Evolutionary conservation across 2,329 filamentous ascomycete genomes (phyloP).

Genomic region (Whalleya microplaca): DNA sequence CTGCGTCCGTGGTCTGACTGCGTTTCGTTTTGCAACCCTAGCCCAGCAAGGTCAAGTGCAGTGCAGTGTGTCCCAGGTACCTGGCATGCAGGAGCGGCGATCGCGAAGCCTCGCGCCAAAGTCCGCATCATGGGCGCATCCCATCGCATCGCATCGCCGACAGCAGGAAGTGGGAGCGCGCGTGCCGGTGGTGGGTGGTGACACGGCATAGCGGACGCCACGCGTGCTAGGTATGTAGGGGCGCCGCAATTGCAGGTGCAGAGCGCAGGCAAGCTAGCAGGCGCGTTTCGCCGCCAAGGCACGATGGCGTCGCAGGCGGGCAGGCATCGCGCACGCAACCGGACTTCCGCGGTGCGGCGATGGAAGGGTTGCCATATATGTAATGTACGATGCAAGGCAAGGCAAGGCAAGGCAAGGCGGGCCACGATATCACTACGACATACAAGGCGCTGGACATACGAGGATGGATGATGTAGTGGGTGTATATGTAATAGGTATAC

Average conservation of each 20-base stretch:
- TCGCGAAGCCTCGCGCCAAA: conserved; percentile 12
- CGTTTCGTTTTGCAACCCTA: background rate
- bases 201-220: conserved; percentile 23
- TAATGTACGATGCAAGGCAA: background rate
- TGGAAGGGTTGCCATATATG: background rate
- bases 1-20: background rate
- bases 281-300: too few relatives aligned
- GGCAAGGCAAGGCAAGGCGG: conserved; percentile 12
- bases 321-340: background rate
- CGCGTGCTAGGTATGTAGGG: conserved; percentile 6
- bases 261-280: too few relatives aligned
- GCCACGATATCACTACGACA: conserved; percentile 10
- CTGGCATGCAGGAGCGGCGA: conserved; percentile 10
- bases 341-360: conserved; percentile 2
- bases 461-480: too few relatives aligned
- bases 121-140: conserved; percentile 10
- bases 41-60: background rate
- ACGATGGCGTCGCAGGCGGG: background rate
- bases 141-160: background rate
- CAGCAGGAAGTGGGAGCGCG: background rate
- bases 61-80: conserved; percentile 17
- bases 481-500: conserved; percentile 2
- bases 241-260: too few relatives aligned
- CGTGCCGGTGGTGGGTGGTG: conserved; percentile 2
- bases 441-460: too few relatives aligned